phyloP scores from a whole-genome alignment of 768 basidiomycete genomes.

The Tubosaeta brunneosetosa region DNA sequence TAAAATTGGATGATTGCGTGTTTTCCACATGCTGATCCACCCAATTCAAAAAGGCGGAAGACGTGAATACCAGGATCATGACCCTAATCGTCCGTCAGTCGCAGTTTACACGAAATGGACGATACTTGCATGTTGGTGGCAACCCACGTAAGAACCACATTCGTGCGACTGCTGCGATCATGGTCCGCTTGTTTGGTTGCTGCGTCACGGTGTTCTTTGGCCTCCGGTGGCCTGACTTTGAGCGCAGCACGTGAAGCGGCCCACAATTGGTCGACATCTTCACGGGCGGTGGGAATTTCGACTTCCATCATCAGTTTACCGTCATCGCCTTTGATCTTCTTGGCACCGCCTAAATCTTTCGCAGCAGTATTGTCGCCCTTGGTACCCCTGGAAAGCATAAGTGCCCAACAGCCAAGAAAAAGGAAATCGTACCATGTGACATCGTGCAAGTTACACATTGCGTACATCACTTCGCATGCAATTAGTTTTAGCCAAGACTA shows the following conservation, averaged over 20 bases:
- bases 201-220: constrained; percentile 79
- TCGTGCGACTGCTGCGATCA: constrained; percentile 78
- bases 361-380: constrained; percentile 86
- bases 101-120: not conserved
- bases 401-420: not conserved
- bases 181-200: constrained; percentile 87
- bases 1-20: constrained; percentile 58
- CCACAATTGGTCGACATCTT: constrained; percentile 90
- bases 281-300: constrained; percentile 72
- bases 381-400: constrained; percentile 59
- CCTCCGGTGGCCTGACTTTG: constrained; percentile 60
- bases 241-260: constrained; percentile 66
- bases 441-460: constrained; percentile 90
- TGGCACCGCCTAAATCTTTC: constrained; percentile 87
- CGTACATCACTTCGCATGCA: constrained; percentile 70
- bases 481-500: not conserved
- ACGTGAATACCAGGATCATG: constrained; percentile 74
- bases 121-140: constrained; percentile 74
- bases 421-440: constrained; percentile 57
- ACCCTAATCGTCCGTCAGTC: constrained; percentile 40
- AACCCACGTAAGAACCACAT: constrained; percentile 79
- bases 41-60: constrained; percentile 71
- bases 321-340: constrained; percentile 79
- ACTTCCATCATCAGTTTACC: constrained; percentile 88
- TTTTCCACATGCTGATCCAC: constrained; percentile 52